phyloP scores from a whole-genome alignment of 2,329 filamentous ascomycete genomes.

The Aspergillus sclerotialis region DNA sequence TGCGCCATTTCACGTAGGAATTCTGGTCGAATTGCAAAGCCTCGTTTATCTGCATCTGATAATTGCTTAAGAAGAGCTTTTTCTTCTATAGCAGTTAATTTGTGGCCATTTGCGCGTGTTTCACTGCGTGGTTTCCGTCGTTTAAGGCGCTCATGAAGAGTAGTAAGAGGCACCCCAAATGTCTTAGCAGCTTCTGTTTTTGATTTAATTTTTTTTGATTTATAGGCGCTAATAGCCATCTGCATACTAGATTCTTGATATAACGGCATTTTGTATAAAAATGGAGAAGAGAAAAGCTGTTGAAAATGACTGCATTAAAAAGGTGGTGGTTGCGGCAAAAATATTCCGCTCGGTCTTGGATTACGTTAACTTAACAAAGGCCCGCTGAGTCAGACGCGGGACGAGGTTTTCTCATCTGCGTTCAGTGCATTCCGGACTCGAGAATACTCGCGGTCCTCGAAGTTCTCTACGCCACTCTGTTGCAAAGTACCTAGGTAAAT shows the following conservation, averaged over 20 bases:
- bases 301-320: too few relatives aligned
- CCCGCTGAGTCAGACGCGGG: slow-evolving; percentile 18
- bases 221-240: too few relatives aligned
- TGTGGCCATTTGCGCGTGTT: slow-evolving; percentile 2
- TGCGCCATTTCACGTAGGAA: slow-evolving; percentile 4
- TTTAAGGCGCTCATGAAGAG: neutral
- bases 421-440: slow-evolving; percentile 35
- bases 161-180: slow-evolving; percentile 2
- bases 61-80: slow-evolving; percentile 3
- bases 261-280: too few relatives aligned
- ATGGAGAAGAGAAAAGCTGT: neutral
- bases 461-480: slow-evolving; percentile 26
- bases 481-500: too few relatives aligned
- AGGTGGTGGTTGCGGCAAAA: neutral
- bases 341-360: neutral
- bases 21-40: too few relatives aligned
- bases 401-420: slow-evolving; percentile 31
- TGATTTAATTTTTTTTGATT: too few relatives aligned
- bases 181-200: neutral
- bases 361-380: neutral
- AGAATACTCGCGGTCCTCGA: slow-evolving; percentile 39
- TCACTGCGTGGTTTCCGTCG: slow-evolving; percentile 1
- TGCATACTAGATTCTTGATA: slow-evolving; percentile 2
- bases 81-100: neutral
- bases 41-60: neutral